A percentile compares a stretch with the other conserved stretches of the same genome.
These are phyloP conservation scores for Penicillium sp. DNA, from an alignment of 2,329 filamentous ascomycete species.

Conservation along the genomic window DNA sequence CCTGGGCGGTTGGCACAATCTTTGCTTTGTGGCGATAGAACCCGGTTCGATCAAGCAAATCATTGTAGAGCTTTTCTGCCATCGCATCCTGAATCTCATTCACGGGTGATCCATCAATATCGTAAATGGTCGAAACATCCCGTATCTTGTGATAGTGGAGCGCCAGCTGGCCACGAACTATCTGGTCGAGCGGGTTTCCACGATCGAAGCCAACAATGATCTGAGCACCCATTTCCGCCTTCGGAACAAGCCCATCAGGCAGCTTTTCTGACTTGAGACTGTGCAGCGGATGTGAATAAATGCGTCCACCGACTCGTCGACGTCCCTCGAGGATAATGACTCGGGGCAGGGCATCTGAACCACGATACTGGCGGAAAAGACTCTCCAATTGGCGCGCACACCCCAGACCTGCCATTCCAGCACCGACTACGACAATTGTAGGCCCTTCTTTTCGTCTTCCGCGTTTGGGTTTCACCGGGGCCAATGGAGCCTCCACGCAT, in stretches of 20 bases:
- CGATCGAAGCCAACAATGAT: constrained; percentile 96
- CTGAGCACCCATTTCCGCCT: constrained; percentile 95
- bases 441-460: constrained; percentile 54
- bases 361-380: constrained; percentile 76
- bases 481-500: constrained; percentile 69
- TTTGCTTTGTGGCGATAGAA: constrained; percentile 79
- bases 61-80: constrained; percentile 90
- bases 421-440: constrained; percentile 82
- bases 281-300: constrained; percentile 76
- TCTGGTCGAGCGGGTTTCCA: constrained; percentile 87
- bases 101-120: constrained; percentile 62
- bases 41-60: constrained; percentile 87
- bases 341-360: constrained; percentile 63
- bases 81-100: constrained; percentile 74
- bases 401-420: constrained; percentile 88
- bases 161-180: constrained; percentile 85
- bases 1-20: constrained; percentile 69
- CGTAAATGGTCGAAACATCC: constrained; percentile 82
- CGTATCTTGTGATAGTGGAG: constrained; percentile 80
- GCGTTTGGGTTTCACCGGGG: constrained; percentile 39
- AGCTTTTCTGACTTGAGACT: constrained; percentile 56
- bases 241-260: constrained; percentile 61
- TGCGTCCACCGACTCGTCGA: constrained; percentile 80
- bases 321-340: constrained; percentile 85
- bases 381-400: constrained; percentile 88